These are phyloP conservation scores for Ascochyta clinopodiicola DNA, from an alignment of 2,329 filamentous ascomycete species.

Conservation along the genomic window DNA sequence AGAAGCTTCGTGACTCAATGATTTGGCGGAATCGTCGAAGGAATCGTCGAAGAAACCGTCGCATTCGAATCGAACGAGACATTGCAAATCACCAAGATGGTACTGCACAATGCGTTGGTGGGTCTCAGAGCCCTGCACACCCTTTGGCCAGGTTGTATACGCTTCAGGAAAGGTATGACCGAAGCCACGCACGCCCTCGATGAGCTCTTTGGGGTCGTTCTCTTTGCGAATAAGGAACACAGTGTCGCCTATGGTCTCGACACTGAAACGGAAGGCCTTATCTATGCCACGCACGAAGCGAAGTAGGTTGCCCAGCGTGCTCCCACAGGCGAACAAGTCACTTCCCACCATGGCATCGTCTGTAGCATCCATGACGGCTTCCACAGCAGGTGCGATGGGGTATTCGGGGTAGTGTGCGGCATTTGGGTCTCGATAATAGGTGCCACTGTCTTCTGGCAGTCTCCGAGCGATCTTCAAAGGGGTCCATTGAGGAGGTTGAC, in stretches of 20 bases:
- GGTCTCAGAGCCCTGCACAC: too few species aligned
- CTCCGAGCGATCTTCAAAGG: constrained; percentile 45
- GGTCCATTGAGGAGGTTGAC: constrained; percentile 60
- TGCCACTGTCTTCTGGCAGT: constrained; percentile 55
- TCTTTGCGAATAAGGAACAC: constrained; percentile 70
- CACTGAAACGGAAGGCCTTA: constrained; percentile 63
- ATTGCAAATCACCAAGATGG: constrained; percentile 58
- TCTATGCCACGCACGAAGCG: constrained; percentile 59
- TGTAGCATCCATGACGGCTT: constrained; percentile 48
- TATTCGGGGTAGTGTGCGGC: constrained; percentile 58
- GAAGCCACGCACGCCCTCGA: constrained; percentile 64
- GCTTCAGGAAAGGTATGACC: constrained; percentile 71
- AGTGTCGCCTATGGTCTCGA: constrained; percentile 63
- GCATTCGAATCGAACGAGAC: constrained; percentile 61
- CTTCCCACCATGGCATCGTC: constrained; percentile 31
- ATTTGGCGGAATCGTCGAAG: constrained; percentile 18
- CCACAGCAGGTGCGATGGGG: constrained; percentile 59
- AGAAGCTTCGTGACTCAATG: constrained; percentile 20
- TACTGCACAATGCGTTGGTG: constrained; percentile 67
- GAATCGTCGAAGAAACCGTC: constrained; percentile 59
- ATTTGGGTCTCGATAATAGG: constrained; percentile 63
- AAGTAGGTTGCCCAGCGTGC: constrained; percentile 67
- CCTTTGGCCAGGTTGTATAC: constrained; percentile 56
- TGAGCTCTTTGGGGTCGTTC: constrained; percentile 63
- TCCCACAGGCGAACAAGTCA: constrained; percentile 67